phyloP scores from a whole-genome alignment of 495 filamentous ascomycete species.

The Penicillium verhagenii region DNA sequence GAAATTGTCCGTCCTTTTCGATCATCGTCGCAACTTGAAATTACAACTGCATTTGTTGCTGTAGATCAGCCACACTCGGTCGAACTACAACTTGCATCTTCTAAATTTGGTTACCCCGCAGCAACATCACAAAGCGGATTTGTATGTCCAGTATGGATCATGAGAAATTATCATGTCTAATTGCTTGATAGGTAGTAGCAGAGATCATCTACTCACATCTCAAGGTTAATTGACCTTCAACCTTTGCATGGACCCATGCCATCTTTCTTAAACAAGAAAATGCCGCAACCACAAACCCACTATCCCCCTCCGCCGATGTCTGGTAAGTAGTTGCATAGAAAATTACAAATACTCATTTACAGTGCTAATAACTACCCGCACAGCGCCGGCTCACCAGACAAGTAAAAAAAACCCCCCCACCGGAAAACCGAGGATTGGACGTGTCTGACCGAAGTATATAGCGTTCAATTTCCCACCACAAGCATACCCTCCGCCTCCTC shows the following conservation, averaged over 20 bases:
- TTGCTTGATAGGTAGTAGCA: too few species aligned
- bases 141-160: not conserved
- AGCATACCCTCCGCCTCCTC: not conserved
- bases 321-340: conserved; percentile 11
- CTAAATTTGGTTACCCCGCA: not conserved
- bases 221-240: not conserved
- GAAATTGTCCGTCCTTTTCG: not conserved
- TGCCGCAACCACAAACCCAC: conserved; percentile 9
- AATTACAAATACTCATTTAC: not conserved
- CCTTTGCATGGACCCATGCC: not conserved
- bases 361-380: not conserved
- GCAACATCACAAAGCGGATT: not conserved
- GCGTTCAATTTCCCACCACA: conserved; percentile 8
- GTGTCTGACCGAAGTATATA: not conserved
- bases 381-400: conserved; percentile 26
- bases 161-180: too few species aligned
- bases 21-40: not conserved
- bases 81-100: too few species aligned
- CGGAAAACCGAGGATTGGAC: not conserved
- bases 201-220: too few species aligned
- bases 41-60: not conserved
- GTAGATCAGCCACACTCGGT: not conserved
- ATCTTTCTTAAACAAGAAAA: not conserved
- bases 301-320: conserved; percentile 22
- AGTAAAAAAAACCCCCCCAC: conserved; percentile 9